phyloP scores from a whole-genome alignment of 345 rosid genomes.

The Linum lewisii region DNA sequence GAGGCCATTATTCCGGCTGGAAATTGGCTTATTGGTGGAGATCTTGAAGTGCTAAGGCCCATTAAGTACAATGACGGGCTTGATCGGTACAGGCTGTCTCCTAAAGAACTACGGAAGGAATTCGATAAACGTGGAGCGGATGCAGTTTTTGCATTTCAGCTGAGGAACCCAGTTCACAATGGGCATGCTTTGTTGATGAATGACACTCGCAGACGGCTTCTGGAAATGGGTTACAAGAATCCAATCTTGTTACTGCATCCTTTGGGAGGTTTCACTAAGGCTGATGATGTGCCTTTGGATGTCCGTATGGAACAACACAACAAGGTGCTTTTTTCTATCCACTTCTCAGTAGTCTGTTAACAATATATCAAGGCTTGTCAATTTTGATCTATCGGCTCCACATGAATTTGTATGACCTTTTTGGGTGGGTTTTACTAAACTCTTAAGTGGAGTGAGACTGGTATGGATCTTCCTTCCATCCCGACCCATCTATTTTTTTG shows the following conservation, averaged over 20 bases:
- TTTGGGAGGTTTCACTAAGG: constrained; percentile 88
- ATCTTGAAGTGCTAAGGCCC: constrained; percentile 67
- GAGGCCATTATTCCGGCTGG: constrained; percentile 64
- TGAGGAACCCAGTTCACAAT: constrained; percentile 92
- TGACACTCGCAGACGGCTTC: constrained; percentile 65
- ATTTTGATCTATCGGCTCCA: too few relatives aligned
- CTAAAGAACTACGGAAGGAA: constrained; percentile 69
- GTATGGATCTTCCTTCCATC: too few relatives aligned
- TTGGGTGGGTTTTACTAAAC: too few relatives aligned
- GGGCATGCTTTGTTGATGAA: constrained; percentile 94
- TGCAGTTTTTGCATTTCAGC: constrained; percentile 94
- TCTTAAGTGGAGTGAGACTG: too few relatives aligned
- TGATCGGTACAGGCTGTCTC: constrained; percentile 88
- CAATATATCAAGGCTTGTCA: too few relatives aligned
- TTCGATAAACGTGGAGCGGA: constrained; percentile 81
- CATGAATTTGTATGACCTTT: too few relatives aligned
- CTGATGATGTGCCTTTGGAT: constrained; percentile 90
- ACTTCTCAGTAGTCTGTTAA: not conserved
- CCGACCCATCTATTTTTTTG: too few relatives aligned
- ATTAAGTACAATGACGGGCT: constrained; percentile 90
- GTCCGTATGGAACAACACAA: constrained; percentile 94
- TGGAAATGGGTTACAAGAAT: constrained; percentile 87
- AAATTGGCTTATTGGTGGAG: constrained; percentile 94
- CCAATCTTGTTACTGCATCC: constrained; percentile 92
- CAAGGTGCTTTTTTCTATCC: constrained; percentile 39